Percentiles rank a stretch among this genome's conserved stretches.
Evolutionary conservation across 225 moss, liverwort and hornwort species (phyloP).

Genomic region (Lunularia cruciata): DNA sequence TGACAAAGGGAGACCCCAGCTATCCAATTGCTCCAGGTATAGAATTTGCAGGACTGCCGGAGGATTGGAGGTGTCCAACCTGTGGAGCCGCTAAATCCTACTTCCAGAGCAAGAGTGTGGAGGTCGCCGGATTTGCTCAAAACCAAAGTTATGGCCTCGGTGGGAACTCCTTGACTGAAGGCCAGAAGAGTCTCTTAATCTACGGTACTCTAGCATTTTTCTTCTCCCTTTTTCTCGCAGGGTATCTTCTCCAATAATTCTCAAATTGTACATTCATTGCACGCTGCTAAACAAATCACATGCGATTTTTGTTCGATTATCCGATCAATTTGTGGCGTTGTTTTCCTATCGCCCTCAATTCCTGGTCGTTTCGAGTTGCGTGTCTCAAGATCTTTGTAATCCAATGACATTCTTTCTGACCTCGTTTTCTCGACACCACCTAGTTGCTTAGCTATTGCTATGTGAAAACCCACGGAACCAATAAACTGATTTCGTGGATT

Average conservation of each 20-base stretch:
- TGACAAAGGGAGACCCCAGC: constrained; percentile 58
- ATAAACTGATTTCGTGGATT: too few relatives aligned
- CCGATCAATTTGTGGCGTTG: too few relatives aligned
- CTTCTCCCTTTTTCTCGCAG: constrained; percentile 83
- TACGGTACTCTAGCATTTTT: constrained; percentile 70
- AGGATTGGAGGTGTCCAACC: constrained; percentile 88
- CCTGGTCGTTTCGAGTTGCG: too few relatives aligned
- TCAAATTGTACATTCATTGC: constrained; percentile 17
- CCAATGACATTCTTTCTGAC: too few relatives aligned
- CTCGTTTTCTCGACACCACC: too few relatives aligned
- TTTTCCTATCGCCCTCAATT: too few relatives aligned
- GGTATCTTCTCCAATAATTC: constrained; percentile 75
- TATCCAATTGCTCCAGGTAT: constrained; percentile 73
- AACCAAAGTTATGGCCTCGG: constrained; percentile 85
- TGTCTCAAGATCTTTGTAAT: too few relatives aligned
- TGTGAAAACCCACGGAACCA: too few relatives aligned
- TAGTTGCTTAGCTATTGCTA: too few relatives aligned
- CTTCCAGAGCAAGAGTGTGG: constrained; percentile 72
- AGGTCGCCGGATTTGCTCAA: constrained; percentile 95
- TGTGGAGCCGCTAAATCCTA: constrained; percentile 86
- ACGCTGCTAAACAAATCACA: too few relatives aligned
- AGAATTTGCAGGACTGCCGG: constrained; percentile 59
- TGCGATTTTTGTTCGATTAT: too few relatives aligned
- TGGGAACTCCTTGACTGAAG: constrained; percentile 78
- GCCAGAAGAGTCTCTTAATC: constrained; percentile 85